Evolutionary conservation across 306 rosid species (phyloP), one percentile per base, ranked within the genome.

Genomic region (Sesbania bispinosa): DNA sequence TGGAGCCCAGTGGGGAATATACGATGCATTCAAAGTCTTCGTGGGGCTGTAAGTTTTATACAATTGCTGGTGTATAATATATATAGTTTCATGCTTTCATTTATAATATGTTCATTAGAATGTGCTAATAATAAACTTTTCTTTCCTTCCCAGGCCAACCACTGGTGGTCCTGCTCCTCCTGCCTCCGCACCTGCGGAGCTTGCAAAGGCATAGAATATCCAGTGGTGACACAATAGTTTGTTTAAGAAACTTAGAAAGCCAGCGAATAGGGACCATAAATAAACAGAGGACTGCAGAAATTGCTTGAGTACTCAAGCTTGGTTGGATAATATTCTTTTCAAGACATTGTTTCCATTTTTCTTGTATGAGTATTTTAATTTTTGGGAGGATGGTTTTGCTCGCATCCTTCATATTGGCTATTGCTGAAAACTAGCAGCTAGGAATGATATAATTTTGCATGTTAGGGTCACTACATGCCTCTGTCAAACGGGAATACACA

Each of bases 1-100:
- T 2, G 99, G 97, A 75, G 96, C 95, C 79, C 99, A 91, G 63
- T 94, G 99, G 99, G 99, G 89, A 55, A 83, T 91, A 82, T 91
- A 94, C 8, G 99, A 94, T 73, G 96, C 96, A 46, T 94, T 94
- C 86, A 91, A 94, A 86, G 96, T 94, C 76, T 91, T 42, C 6
- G 97, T 89, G 13, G 99, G 99, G 47, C 84, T 94, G 99, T 94
- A 89, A 85, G 96, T 88, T 72, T n/a, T 39, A 42, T 42, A 42
- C 66, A 35, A n/a, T 66, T 29, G 15, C 57, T 26, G 20, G 39
- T 47, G 20, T 67, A 45, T n/a, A n/a, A n/a, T n/a, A n/a, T n/a
- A 18, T 19, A 7, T 47, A n/a, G 18, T 61, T 14, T 38, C 18
- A 16, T 38, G 15, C 16, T 61, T 5, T 10, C 3, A 14, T 81